Percentiles rank a stretch among this genome's conserved stretches.
Conservation (phyloP, 192 early-diverging fungal species). For the Umbelopsis sp. region DNA sequence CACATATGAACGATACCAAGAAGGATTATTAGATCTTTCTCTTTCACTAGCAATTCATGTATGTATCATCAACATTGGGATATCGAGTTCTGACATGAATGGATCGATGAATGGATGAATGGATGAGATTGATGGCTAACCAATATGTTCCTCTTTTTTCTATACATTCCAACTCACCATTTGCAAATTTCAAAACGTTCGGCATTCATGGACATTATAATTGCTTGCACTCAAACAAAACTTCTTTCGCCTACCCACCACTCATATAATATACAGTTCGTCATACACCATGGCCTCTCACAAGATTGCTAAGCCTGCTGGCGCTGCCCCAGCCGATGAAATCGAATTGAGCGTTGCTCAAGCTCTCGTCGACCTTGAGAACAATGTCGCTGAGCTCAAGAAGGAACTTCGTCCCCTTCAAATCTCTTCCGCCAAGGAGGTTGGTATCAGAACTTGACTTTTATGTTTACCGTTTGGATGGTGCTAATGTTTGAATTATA, state of each 20-base stretch:
- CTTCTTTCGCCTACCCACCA: no score
- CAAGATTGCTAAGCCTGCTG: constrained; percentile 47
- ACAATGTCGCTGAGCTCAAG: constrained; percentile 96
- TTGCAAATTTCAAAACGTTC: constrained; percentile 1
- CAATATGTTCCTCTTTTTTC: not conserved
- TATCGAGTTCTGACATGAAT: not conserved
- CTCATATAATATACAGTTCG: not conserved
- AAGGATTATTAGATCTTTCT: constrained; percentile 1
- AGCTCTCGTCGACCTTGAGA: constrained; percentile 93
- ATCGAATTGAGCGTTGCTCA: constrained; percentile 95
- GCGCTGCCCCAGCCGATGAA: constrained; percentile 60
- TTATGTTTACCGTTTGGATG: no score
- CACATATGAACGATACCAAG: not conserved
- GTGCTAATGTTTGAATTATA: constrained; percentile 27
- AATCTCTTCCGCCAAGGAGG: constrained; percentile 95
- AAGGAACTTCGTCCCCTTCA: constrained; percentile 94
- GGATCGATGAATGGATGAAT: constrained; percentile 17
- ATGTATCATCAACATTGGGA: not conserved
- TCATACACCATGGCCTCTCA: constrained; percentile 34
- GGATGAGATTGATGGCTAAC: constrained; percentile 17
- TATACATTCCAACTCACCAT: not conserved
- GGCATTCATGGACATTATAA: constrained; percentile 1
- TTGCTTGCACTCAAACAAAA: not conserved
- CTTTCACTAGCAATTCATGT: constrained; percentile 24
- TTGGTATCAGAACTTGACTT: constrained; percentile 30